phyloP scores from a whole-genome alignment of 1,284 basidiomycete species.

The Moesziomyces sp. region DNA sequence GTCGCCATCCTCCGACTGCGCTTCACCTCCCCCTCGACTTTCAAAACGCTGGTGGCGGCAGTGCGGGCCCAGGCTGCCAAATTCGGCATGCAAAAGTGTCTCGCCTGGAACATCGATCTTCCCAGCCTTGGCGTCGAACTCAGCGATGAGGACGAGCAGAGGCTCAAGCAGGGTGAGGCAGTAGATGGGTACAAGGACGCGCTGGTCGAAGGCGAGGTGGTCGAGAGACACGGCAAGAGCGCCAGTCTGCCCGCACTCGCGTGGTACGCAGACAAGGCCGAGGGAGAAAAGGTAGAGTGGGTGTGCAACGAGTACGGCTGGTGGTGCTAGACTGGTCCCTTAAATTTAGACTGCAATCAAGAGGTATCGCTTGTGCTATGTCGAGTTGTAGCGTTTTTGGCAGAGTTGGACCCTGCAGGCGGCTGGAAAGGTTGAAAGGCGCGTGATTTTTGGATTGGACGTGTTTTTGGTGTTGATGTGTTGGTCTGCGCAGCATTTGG shows the following conservation, averaged over 20 bases:
- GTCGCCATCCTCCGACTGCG: slow-evolving; percentile 28
- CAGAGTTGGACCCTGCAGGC: too few relatives aligned
- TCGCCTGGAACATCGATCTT: slow-evolving; percentile 48
- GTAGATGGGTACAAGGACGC: slow-evolving; percentile 2
- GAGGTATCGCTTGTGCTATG: too few relatives aligned
- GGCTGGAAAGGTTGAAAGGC: too few relatives aligned
- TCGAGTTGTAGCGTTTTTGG: too few relatives aligned
- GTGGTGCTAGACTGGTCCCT: slow-evolving; percentile 24
- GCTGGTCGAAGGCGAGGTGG: slow-evolving; percentile 21
- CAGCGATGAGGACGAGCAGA: slow-evolving; percentile 8
- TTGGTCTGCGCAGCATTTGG: slow-evolving; percentile 16
- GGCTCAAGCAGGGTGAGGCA: slow-evolving; percentile 8
- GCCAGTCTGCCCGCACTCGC: slow-evolving; percentile 34
- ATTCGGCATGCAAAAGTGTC: slow-evolving; percentile 26
- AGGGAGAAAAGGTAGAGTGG: slow-evolving; percentile 31
- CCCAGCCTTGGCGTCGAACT: slow-evolving; percentile 16
- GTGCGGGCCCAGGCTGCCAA: slow-evolving; percentile 17
- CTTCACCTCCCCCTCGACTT: slow-evolving; percentile 4
- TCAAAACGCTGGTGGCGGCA: slow-evolving; percentile 11
- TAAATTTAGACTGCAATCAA: too few relatives aligned
- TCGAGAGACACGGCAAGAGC: slow-evolving; percentile 22
- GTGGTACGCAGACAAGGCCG: slow-evolving; percentile 29
- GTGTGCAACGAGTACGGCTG: slow-evolving; percentile 43
- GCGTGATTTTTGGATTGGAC: slow-evolving; percentile 8
- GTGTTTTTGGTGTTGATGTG: slow-evolving; percentile 26